These are phyloP conservation scores for Penicillium pancosmium DNA, from an alignment of 495 filamentous ascomycete species.

Conservation along the genomic window DNA sequence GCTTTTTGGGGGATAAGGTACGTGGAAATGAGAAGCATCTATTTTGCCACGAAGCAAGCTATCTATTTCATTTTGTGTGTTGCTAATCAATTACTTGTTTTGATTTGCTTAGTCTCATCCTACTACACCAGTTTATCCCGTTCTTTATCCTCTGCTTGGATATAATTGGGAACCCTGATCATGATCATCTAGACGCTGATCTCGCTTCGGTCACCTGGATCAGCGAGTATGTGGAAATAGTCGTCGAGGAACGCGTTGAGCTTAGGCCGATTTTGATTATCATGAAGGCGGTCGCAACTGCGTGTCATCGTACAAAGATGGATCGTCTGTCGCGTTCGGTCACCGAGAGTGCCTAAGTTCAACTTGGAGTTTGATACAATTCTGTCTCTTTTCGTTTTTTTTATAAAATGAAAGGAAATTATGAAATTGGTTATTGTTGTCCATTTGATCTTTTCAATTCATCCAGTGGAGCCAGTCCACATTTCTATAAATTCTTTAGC, in stretches of 20 bases:
- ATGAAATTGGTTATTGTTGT: too few species aligned
- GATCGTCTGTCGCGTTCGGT: neutral
- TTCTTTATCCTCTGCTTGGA: constrained; percentile 17
- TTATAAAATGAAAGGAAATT: too few species aligned
- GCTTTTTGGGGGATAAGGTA: neutral
- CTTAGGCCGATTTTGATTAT: constrained; percentile 14
- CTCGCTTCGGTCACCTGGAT: constrained; percentile 13
- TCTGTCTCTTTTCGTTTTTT: too few species aligned
- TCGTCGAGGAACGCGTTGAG: constrained; percentile 9
- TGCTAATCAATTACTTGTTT: constrained; percentile 1
- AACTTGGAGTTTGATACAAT: neutral
- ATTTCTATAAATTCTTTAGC: neutral
- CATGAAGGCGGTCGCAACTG: constrained; percentile 6
- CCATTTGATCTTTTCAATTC: neutral
- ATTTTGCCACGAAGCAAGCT: too few species aligned
- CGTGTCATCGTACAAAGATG: constrained; percentile 1
- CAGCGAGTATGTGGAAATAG: constrained; percentile 11
- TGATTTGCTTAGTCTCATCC: constrained; percentile 10
- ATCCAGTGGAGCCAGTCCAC: neutral
- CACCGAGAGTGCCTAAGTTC: neutral
- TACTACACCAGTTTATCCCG: constrained; percentile 21
- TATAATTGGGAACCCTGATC: constrained; percentile 13
- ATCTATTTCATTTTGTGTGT: too few species aligned
- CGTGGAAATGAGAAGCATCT: neutral
- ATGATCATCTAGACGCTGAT: constrained; percentile 7